These are phyloP conservation scores for Lactifluus echinatus DNA, from an alignment of 768 basidiomycete genomes.

Conservation along the genomic window DNA sequence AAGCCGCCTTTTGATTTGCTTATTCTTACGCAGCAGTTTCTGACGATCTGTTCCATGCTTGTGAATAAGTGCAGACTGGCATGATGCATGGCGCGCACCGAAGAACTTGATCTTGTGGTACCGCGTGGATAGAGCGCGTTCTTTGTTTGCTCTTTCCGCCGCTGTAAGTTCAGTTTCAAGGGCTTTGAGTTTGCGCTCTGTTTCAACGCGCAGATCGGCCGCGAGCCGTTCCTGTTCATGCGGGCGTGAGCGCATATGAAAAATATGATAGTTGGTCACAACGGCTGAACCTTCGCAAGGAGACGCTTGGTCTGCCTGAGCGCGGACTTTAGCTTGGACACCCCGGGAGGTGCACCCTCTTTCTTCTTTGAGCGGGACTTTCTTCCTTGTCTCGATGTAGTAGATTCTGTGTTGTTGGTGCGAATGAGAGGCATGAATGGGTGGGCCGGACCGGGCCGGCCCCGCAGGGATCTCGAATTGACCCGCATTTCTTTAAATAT, in stretches of 20 bases:
- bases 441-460: background rate
- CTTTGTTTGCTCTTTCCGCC: constrained; percentile 56
- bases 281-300: constrained; percentile 56
- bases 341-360: constrained; percentile 42
- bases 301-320: constrained; percentile 77
- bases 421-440: constrained; percentile 14
- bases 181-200: constrained; percentile 68
- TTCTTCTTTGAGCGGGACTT: background rate
- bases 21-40: constrained; percentile 74
- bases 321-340: constrained; percentile 80
- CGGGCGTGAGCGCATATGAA: background rate
- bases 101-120: constrained; percentile 96
- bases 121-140: constrained; percentile 60
- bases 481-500: background rate
- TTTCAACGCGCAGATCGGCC: constrained; percentile 75
- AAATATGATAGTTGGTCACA: background rate
- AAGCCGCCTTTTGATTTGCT: constrained; percentile 52
- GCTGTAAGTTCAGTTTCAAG: constrained; percentile 65
- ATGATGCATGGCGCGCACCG: constrained; percentile 39
- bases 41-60: constrained; percentile 55
- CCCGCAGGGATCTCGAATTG: background rate
- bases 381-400: background rate
- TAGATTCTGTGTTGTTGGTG: background rate
- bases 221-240: constrained; percentile 72
- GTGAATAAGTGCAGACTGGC: background rate